phyloP scores from a whole-genome alignment of 805 yeast genomes.

The Schizosaccharomyces japonicus region DNA sequence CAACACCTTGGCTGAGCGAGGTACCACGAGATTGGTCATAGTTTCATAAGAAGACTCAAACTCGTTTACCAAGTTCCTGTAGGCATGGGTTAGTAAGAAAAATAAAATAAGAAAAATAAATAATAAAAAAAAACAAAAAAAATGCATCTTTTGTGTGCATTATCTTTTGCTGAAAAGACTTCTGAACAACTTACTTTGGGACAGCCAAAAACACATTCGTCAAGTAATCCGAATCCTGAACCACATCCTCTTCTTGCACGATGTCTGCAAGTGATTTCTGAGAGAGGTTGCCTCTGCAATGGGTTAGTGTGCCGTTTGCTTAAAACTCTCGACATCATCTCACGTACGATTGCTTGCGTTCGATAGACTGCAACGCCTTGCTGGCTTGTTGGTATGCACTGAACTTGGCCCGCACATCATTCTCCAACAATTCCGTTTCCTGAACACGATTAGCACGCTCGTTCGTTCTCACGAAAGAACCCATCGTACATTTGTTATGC shows the following conservation, averaged over 20 bases:
- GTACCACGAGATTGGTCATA: slow-evolving; percentile 60
- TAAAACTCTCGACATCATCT: background rate
- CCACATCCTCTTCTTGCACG: slow-evolving; percentile 63
- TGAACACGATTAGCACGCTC: background rate
- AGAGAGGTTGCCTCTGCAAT: slow-evolving; percentile 53
- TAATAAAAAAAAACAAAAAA: too few relatives aligned
- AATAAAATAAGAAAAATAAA: slow-evolving; percentile 7
- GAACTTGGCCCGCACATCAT: slow-evolving; percentile 58
- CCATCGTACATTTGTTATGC: slow-evolving; percentile 25
- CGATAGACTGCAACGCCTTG: slow-evolving; percentile 64
- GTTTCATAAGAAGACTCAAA: slow-evolving; percentile 57
- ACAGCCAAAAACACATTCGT: slow-evolving; percentile 73
- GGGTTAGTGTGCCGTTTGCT: background rate
- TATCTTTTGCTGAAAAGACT: too few relatives aligned
- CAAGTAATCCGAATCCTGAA: slow-evolving; percentile 64
- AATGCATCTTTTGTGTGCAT: too few relatives aligned
- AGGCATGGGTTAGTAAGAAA: background rate
- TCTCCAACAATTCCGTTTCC: slow-evolving; percentile 64
- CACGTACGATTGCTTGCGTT: slow-evolving; percentile 47
- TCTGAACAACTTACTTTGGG: slow-evolving; percentile 28
- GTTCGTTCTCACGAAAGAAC: background rate
- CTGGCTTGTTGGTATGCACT: slow-evolving; percentile 60
- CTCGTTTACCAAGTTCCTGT: slow-evolving; percentile 22
- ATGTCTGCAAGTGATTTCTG: slow-evolving; percentile 76
- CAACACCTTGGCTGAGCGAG: slow-evolving; percentile 57